phyloP scores from a whole-genome alignment of 768 basidiomycete species.

The Leccinum barrowsii region DNA sequence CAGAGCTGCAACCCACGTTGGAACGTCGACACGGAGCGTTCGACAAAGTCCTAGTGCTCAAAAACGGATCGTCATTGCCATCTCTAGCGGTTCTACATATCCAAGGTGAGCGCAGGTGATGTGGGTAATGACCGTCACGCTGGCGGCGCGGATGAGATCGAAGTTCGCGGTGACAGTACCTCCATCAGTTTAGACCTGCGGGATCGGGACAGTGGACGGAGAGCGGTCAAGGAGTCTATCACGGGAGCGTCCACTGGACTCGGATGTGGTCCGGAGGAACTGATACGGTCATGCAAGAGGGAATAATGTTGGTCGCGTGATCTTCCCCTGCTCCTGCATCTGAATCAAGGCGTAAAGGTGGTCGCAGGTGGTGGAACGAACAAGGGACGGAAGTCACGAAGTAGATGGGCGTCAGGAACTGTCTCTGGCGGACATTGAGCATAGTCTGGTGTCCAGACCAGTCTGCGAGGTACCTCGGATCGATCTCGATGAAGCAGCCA shows the following conservation, averaged over 20 bases:
- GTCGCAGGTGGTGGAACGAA: neutral
- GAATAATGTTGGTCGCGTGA: neutral
- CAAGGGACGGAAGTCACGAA: neutral
- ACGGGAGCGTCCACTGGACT: conserved; percentile 18
- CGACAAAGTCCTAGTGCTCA: neutral
- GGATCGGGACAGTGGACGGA: conserved; percentile 2
- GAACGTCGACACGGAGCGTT: neutral
- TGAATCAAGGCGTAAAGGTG: neutral
- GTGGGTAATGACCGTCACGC: neutral
- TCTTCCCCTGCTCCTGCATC: neutral
- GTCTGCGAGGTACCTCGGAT: neutral
- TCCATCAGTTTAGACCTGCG: neutral
- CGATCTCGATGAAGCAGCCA: neutral
- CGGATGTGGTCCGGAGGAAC: conserved; percentile 16
- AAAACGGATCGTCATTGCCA: conserved; percentile 26
- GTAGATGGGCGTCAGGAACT: neutral
- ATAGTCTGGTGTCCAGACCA: neutral
- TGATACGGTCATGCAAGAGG: conserved; percentile 20
- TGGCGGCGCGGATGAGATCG: neutral
- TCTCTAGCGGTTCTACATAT: conserved; percentile 21
- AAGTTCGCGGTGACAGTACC: neutral
- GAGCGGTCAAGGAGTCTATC: conserved; percentile 24
- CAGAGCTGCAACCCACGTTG: neutral
- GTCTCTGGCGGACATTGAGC: conserved; percentile 6
- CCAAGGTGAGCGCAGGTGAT: neutral